Evolutionary conservation across 2,329 filamentous ascomycete genomes (phyloP), one percentile per base, ranked within the genome.

Genomic region (Alternaria consortialis): DNA sequence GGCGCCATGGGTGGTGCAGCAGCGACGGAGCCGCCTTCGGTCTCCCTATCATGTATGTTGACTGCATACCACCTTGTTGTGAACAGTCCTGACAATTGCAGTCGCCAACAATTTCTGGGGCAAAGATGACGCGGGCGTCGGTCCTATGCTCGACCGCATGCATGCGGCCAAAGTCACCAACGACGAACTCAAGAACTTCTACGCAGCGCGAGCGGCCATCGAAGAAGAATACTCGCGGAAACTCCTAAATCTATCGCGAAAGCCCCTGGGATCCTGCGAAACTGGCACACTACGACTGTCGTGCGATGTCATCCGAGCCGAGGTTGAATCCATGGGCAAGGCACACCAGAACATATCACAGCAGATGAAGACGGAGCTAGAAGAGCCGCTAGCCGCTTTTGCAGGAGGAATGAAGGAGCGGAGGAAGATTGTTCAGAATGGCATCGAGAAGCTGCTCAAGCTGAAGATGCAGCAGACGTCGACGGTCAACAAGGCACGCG

Each of bases 41-140:
- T 91, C 72, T 83, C 88, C 70, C 82, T 91, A 74, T 91, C 89
- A 47, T 91, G 88, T 91, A 82, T 74, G 72, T 51, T 11, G n/a
- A 40, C 5, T 25, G 48, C n/a, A 56, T 48, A 34, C n/a, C 15
- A 27, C 40, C 13, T n/a, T 6, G 12, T 36, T 17, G 27, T 11
- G n/a, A 29, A 23, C 6, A 4, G 7, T 70, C 67, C 80, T 82
- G 60, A 83, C 69, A 15, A 9, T 12, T 13, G 17, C 68, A 94
- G 94, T 99, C 83, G 94, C 95, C 74, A 99, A 99, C 83, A 99
- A 99, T 79, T 99, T 99, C 81, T 99, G 95, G 95, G 95, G 95
- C 66, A 98, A 97, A 84, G 94, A 98, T 79, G 95, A 99, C 84
- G 95, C 94, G 53, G 96, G 95, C 77, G 94, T 99, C 74, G 86